Evolutionary conservation across 2,329 filamentous ascomycete species (phyloP).

Genomic region (Fusarium graminum): DNA sequence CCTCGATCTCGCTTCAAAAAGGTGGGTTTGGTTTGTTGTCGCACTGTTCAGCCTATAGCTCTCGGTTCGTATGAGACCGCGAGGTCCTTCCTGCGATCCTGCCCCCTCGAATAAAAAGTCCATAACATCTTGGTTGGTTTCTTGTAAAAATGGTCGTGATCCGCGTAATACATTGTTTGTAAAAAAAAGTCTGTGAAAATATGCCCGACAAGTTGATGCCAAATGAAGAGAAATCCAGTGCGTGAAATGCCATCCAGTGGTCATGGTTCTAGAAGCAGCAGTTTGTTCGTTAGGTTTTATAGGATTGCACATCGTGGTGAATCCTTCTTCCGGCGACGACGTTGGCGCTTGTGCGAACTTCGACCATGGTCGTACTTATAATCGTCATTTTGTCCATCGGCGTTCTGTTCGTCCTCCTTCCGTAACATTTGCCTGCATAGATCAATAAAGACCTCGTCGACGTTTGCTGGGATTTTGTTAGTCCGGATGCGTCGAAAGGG

Average conservation of each 20-base stretch:
- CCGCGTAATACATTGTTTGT: constrained; percentile 27
- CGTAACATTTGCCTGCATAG: constrained; percentile 86
- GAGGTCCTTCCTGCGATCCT: constrained; percentile 35
- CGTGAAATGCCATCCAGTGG: constrained; percentile 39
- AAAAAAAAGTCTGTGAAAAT: constrained; percentile 18
- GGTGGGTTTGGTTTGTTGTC: constrained; percentile 10
- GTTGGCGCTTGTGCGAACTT: constrained; percentile 48
- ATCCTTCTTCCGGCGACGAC: constrained; percentile 52
- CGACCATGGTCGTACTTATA: constrained; percentile 57
- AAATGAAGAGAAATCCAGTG: constrained; percentile 24
- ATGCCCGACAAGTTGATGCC: not conserved
- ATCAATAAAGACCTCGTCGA: constrained; percentile 90
- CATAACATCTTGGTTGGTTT: constrained; percentile 27
- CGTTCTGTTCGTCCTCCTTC: constrained; percentile 70
- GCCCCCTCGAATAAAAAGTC: constrained; percentile 8
- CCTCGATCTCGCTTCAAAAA: constrained; percentile 24
- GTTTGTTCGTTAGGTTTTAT: constrained; percentile 46
- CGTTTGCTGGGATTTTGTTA: constrained; percentile 71
- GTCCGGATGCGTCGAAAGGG: constrained; percentile 37
- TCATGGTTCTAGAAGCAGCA: constrained; percentile 6
- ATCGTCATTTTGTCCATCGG: constrained; percentile 55
- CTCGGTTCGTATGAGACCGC: constrained; percentile 39
- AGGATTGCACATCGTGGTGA: constrained; percentile 61
- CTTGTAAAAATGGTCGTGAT: constrained; percentile 28
- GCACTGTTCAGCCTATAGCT: constrained; percentile 13